Percentiles rank a stretch among this genome's conserved stretches.
Conservation (phyloP, 2,329 filamentous ascomycete genomes). For the Pyrenophora graminea region DNA sequence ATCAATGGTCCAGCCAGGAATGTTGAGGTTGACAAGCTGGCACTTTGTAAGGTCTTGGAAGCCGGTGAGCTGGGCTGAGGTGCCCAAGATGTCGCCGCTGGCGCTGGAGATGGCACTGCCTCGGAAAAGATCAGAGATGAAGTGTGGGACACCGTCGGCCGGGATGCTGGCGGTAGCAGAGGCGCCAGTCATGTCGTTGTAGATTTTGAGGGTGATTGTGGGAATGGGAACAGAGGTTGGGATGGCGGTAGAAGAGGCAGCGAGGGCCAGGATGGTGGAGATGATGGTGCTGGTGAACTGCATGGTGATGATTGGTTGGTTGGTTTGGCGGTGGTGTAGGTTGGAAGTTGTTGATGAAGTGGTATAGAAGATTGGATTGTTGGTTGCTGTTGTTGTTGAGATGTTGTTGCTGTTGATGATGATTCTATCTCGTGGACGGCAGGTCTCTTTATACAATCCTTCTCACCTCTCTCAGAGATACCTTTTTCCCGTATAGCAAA, state of each 20-base stretch:
- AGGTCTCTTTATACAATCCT: conserved; percentile 1
- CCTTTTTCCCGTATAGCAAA: not conserved
- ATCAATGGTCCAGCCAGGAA: conserved; percentile 5
- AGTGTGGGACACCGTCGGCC: conserved; percentile 6
- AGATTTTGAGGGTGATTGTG: conserved; percentile 15
- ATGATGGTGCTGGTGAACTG: conserved; percentile 19
- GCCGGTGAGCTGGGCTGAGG: conserved; percentile 16
- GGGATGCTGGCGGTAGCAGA: conserved; percentile 12
- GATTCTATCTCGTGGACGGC: not conserved
- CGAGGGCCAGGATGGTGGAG: conserved; percentile 13
- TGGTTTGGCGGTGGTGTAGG: not conserved
- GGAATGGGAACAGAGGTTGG: conserved; percentile 4
- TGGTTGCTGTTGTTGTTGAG: conserved; percentile 5
- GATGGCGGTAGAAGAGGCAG: conserved; percentile 6
- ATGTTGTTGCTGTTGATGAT: conserved; percentile 1
- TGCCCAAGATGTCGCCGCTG: conserved; percentile 10
- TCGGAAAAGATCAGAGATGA: conserved; percentile 9
- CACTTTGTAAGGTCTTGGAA: conserved; percentile 19
- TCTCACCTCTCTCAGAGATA: not conserved
- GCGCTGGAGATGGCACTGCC: conserved; percentile 13
- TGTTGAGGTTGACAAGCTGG: conserved; percentile 9
- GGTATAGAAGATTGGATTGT: conserved; percentile 5
- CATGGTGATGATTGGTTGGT: conserved; percentile 12
- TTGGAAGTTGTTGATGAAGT: not conserved
- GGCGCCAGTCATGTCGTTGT: conserved; percentile 13